These are phyloP conservation scores for Earliella scabrosa DNA, from an alignment of 1,284 basidiomycete species.

Conservation along the genomic window DNA sequence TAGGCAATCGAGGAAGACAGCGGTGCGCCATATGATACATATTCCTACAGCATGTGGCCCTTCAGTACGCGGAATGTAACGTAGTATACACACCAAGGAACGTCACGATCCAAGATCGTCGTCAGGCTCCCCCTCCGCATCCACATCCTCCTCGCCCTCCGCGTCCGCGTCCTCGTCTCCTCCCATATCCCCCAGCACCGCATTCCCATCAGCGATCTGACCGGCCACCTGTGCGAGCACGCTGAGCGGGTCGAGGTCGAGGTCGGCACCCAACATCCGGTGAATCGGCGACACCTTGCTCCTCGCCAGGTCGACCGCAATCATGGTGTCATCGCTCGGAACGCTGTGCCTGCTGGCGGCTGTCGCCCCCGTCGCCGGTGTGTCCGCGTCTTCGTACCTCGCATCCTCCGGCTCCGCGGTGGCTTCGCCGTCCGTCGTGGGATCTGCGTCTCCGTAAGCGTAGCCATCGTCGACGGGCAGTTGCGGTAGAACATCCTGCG, in stretches of 20 bases:
- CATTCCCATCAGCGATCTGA: neutral
- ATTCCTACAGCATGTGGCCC: conserved; percentile 20
- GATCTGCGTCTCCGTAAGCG: neutral
- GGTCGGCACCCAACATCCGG: neutral
- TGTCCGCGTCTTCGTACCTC: conserved; percentile 56
- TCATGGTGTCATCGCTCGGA: conserved; percentile 60
- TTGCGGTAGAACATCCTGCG: conserved; percentile 8
- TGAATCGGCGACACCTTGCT: conserved; percentile 26
- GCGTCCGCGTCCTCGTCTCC: conserved; percentile 39
- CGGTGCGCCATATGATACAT: conserved; percentile 39
- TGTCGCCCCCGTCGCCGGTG: conserved; percentile 53
- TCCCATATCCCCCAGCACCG: conserved; percentile 25
- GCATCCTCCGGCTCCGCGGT: conserved; percentile 32
- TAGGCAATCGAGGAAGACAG: conserved; percentile 22
- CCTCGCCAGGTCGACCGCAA: conserved; percentile 28
- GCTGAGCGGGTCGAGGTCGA: conserved; percentile 5
- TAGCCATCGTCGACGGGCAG: neutral
- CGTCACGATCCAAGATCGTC: conserved; percentile 20
- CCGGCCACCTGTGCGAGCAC: conserved; percentile 13
- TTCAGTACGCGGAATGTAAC: conserved; percentile 19
- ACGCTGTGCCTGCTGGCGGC: conserved; percentile 51
- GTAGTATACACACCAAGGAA: conserved; percentile 21
- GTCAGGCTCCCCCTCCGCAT: conserved; percentile 40
- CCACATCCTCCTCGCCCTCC: conserved; percentile 38
- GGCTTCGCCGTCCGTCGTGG: conserved; percentile 5